These are phyloP conservation scores for Mycosphaerella sp. DNA, from an alignment of 2,329 filamentous ascomycete genomes.

Conservation along the genomic window DNA sequence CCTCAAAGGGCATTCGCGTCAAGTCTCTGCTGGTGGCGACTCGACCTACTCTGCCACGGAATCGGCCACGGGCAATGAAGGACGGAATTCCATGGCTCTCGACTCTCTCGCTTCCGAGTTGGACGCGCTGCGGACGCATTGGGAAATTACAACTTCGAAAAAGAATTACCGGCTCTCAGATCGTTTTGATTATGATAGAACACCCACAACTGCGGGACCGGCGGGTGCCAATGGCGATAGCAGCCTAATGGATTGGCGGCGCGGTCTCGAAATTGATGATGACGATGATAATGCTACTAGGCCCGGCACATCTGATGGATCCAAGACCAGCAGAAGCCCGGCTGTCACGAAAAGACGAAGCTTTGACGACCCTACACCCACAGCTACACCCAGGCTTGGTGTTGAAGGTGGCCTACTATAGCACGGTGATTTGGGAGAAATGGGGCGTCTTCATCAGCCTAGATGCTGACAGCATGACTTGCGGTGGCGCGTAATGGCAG, in stretches of 20 bases:
- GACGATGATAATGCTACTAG: conserved; percentile 25
- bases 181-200: conserved; percentile 68
- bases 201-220: conserved; percentile 9
- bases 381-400: conserved; percentile 5
- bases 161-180: conserved; percentile 87
- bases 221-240: conserved; percentile 52
- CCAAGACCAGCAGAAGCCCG: conserved; percentile 5
- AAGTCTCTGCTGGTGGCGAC: conserved; percentile 58
- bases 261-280: conserved; percentile 56
- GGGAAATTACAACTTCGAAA: conserved; percentile 85
- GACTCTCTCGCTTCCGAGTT: conserved; percentile 90
- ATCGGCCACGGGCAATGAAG: conserved; percentile 17
- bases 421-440: neutral
- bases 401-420: neutral
- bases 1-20: conserved; percentile 46
- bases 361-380: conserved; percentile 2
- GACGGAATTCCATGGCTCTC: conserved; percentile 45
- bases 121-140: conserved; percentile 81
- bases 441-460: neutral
- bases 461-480: neutral
- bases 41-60: conserved; percentile 43
- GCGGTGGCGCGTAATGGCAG: neutral
- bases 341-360: neutral
- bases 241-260: conserved; percentile 73
- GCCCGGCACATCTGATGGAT: conserved; percentile 13